These are phyloP conservation scores for Kodamaea hsintzibuensis DNA, from an alignment of 805 yeast species.

Conservation along the genomic window DNA sequence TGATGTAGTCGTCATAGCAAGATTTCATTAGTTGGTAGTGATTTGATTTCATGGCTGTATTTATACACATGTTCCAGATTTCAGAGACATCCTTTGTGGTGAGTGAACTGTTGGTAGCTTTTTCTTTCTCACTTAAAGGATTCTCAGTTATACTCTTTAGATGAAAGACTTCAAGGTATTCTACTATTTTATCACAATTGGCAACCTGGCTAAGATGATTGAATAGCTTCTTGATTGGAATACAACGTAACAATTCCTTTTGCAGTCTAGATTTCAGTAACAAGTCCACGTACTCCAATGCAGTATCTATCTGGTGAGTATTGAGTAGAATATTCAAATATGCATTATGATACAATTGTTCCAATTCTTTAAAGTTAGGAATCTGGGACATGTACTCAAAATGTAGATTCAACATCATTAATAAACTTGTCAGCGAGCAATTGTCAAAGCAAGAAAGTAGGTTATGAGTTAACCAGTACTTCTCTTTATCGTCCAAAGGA, in stretches of 20 bases:
- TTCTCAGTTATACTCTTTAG: too few relatives aligned
- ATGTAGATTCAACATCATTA: slow-evolving; percentile 21
- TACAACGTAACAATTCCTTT: not conserved
- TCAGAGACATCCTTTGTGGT: not conserved
- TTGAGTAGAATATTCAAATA: slow-evolving; percentile 24
- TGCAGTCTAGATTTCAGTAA: not conserved
- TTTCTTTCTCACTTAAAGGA: too few relatives aligned
- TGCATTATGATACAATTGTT: slow-evolving; percentile 22
- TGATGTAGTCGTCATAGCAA: slow-evolving; percentile 30
- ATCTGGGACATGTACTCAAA: slow-evolving; percentile 15
- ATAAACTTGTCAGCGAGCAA: slow-evolving; percentile 11
- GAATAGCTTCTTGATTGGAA: slow-evolving; percentile 5
- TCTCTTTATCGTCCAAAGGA: slow-evolving; percentile 10
- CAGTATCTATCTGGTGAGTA: slow-evolving; percentile 23
- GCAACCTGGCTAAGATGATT: slow-evolving; percentile 12
- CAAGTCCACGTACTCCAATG: slow-evolving; percentile 20
- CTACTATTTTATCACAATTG: slow-evolving; percentile 24
- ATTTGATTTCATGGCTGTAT: slow-evolving; percentile 23
- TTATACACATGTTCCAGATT: slow-evolving; percentile 26
- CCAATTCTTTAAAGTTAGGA: slow-evolving; percentile 11
- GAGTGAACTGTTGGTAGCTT: too few relatives aligned
- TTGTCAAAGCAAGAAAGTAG: slow-evolving; percentile 11
- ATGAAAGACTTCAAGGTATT: not conserved
- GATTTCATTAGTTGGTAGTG: slow-evolving; percentile 29
- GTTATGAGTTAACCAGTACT: slow-evolving; percentile 4